Base-by-base conservation (phyloP, 768 basidiomycete genomes). In the Galerina marginata region DNA sequence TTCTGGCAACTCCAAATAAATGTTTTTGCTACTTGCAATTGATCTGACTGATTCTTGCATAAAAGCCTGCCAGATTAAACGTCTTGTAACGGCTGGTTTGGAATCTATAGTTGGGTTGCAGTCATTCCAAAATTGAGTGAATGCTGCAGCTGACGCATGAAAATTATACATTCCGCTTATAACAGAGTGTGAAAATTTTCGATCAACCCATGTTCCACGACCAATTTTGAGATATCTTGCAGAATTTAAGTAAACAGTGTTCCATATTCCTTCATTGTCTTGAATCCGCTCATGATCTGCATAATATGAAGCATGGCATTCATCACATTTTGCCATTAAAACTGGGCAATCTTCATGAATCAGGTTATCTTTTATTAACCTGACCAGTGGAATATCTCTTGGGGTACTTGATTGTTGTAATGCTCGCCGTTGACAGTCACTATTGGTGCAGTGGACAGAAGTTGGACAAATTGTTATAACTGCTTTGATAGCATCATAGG, bases 191-290 rank as follows among this genome's bases (percentile, higher is more conserved):
- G 65, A 59, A 46, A 65, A 67, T 10, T 44, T 14, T 4, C 61
- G 15, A 58, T 67, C 66, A 25, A 62, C 63, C 66, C 66, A 67
- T 12, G 60, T 12, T 38, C 12, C 40, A 7, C 53, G 52, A 15
- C 66, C 66, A 52, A 67, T 40, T 38, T 65, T 67, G n/a, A 67
- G 46, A 62, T 56, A 63, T 6, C 40, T 15, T 29, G 67, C 67
- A 49, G 51, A 37, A 40, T 63, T 65, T 11, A 66, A 43, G 42
- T 60, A 59, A 16, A 49, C 14, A 26, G 29, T 14, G 36, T 47
- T 55, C 39, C 3, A 9, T 9, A 46, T 5, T 11, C 14, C 29
- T 29, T 46, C 48, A 12, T 43, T 36, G 16, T 42, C n/a, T 29
- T 6, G n/a, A 48, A 54, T 47, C 7, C 39, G 6, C 25, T 67